Percentiles rank a stretch among this genome's conserved stretches.
Evolutionary conservation across 2,329 filamentous ascomycete species (phyloP).

Genomic region (Ascochyta rabiei): DNA sequence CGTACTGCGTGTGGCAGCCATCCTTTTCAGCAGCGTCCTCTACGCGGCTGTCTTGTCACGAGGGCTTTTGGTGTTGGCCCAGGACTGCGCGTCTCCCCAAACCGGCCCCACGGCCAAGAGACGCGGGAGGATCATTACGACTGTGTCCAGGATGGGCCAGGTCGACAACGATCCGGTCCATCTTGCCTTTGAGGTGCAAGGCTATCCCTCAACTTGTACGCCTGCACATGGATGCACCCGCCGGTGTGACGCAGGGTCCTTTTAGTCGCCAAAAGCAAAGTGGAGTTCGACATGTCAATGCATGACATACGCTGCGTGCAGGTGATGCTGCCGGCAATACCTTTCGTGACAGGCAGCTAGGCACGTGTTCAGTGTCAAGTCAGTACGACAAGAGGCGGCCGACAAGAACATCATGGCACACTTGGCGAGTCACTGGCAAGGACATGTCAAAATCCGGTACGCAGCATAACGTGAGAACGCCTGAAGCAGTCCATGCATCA

Average conservation of each 20-base stretch:
- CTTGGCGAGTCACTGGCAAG: not conserved
- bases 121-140: not conserved
- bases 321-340: not conserved
- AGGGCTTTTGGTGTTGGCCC: slow-evolving; percentile 1
- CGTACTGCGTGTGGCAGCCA: slow-evolving; percentile 26
- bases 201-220: slow-evolving; percentile 2
- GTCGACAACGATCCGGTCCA: not conserved
- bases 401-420: not conserved
- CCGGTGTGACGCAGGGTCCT: slow-evolving; percentile 21
- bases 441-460: too few relatives aligned
- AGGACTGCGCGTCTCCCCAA: slow-evolving; percentile 13
- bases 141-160: not conserved
- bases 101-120: slow-evolving; percentile 1
- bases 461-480: not conserved
- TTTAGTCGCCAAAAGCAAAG: slow-evolving; percentile 11
- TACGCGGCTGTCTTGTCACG: slow-evolving; percentile 4
- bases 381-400: not conserved
- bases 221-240: slow-evolving; percentile 9
- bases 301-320: slow-evolving; percentile 2
- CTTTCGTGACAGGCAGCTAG: not conserved
- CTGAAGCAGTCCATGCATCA: slow-evolving; percentile 1
- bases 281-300: slow-evolving; percentile 1
- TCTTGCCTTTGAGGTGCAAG: not conserved
- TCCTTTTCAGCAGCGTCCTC: not conserved
- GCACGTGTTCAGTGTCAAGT: not conserved